A percentile compares a stretch with the other conserved stretches of the same genome.
These are phyloP conservation scores for Fusarium clavum DNA, from an alignment of 2,329 filamentous ascomycete species.

Conservation along the genomic window DNA sequence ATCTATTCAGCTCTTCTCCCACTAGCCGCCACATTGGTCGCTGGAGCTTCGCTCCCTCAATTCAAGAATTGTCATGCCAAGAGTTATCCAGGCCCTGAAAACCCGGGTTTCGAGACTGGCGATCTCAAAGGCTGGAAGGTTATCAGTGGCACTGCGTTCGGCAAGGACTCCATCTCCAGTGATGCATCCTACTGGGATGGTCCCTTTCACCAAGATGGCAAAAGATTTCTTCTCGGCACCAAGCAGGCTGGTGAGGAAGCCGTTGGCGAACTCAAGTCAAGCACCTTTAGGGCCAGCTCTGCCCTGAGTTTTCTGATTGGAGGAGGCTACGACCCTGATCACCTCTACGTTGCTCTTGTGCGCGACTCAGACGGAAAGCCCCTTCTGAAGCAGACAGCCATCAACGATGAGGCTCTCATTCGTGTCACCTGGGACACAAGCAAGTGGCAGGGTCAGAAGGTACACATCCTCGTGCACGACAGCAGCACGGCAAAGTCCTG, in stretches of 20 bases:
- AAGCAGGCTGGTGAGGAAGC: slow-evolving; percentile 44
- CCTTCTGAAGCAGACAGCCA: slow-evolving; percentile 47
- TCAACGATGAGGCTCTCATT: not conserved
- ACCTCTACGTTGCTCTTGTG: slow-evolving; percentile 48
- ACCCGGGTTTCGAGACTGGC: too few relatives aligned
- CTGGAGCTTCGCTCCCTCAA: too few relatives aligned
- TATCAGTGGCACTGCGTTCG: too few relatives aligned
- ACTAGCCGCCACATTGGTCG: too few relatives aligned
- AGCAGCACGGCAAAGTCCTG: too few relatives aligned
- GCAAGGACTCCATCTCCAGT: not conserved
- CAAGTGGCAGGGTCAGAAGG: too few relatives aligned
- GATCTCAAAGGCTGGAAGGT: too few relatives aligned
- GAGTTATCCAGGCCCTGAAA: too few relatives aligned
- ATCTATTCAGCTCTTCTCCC: too few relatives aligned
- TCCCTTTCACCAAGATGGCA: slow-evolving; percentile 44
- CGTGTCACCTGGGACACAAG: too few relatives aligned
- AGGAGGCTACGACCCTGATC: slow-evolving; percentile 48
- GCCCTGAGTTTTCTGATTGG: slow-evolving; percentile 44
- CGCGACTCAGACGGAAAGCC: slow-evolving; percentile 41
- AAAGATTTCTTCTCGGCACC: slow-evolving; percentile 44
- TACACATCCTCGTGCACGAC: too few relatives aligned
- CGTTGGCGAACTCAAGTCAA: slow-evolving; percentile 46
- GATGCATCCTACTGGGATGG: slow-evolving; percentile 45
- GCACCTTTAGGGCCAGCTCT: slow-evolving; percentile 32
- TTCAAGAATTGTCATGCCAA: too few relatives aligned